A percentile compares a stretch with the other conserved stretches of the same genome.
phyloP scores from a whole-genome alignment of 768 basidiomycete species.

The Mycena maculata region DNA sequence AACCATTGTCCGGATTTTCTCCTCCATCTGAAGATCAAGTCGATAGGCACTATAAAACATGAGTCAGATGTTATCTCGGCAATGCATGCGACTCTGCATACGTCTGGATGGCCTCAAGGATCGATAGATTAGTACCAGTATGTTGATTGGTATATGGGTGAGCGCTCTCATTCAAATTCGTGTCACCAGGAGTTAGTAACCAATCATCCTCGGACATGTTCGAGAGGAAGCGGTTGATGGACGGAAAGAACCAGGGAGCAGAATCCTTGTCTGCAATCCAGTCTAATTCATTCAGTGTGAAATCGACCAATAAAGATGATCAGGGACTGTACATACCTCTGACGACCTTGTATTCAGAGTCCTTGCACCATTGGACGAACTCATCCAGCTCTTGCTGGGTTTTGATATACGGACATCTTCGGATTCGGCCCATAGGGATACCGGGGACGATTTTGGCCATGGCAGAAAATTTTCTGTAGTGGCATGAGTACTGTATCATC shows the following conservation, averaged over 20 bases:
- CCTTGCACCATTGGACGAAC: constrained; percentile 25
- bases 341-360: constrained; percentile 24
- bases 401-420: constrained; percentile 11
- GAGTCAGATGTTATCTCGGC: neutral
- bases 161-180: constrained; percentile 37
- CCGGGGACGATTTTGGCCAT: constrained; percentile 26
- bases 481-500: neutral
- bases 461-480: constrained; percentile 10
- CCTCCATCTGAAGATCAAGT: neutral
- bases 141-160: constrained; percentile 14
- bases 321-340: too few species aligned
- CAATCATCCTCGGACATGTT: constrained; percentile 33
- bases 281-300: too few species aligned
- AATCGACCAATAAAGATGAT: too few species aligned
- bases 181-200: constrained; percentile 31
- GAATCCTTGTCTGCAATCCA: constrained; percentile 33
- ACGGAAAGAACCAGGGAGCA: constrained; percentile 34
- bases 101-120: constrained; percentile 33
- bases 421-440: constrained; percentile 18
- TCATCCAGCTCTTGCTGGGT: constrained; percentile 25
- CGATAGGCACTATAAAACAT: constrained; percentile 4
- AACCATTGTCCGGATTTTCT: neutral
- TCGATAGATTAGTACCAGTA: constrained; percentile 31
- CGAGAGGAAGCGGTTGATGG: constrained; percentile 30
- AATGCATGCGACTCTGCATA: neutral